These are phyloP conservation scores for Alternaria triticimaculans DNA, from an alignment of 2,329 filamentous ascomycete species.

Conservation along the genomic window DNA sequence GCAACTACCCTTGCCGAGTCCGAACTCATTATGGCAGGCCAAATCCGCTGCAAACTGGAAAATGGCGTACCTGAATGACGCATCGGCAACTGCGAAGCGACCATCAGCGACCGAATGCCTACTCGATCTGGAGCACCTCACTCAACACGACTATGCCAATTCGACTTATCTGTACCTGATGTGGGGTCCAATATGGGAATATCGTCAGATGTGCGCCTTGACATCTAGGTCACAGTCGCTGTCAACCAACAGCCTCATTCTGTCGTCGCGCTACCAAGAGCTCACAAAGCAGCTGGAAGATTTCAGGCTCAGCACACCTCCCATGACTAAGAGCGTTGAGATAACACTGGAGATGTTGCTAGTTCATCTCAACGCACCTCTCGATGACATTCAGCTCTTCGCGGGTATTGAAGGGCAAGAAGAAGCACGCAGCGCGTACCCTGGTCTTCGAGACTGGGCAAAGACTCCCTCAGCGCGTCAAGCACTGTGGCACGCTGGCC, in stretches of 20 bases:
- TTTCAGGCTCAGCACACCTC: constrained; percentile 55
- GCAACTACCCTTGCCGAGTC: constrained; percentile 68
- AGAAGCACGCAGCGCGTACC: constrained; percentile 66
- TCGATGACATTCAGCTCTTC: constrained; percentile 71
- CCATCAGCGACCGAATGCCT: constrained; percentile 41
- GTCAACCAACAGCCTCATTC: constrained; percentile 44
- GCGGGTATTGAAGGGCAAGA: constrained; percentile 72
- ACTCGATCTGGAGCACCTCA: constrained; percentile 31
- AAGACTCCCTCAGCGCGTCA: constrained; percentile 62
- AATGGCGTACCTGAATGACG: constrained; percentile 58
- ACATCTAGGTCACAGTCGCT: constrained; percentile 52
- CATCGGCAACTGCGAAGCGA: constrained; percentile 16
- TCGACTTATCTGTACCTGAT: constrained; percentile 70
- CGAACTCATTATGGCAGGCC: constrained; percentile 70
- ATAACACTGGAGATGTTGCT: constrained; percentile 60
- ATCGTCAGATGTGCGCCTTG: constrained; percentile 65
- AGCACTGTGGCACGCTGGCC: constrained; percentile 72
- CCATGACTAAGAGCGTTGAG: constrained; percentile 41
- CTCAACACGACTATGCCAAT: constrained; percentile 47
- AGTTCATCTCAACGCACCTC: constrained; percentile 69
- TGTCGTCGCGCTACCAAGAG: constrained; percentile 58
- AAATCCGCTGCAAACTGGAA: constrained; percentile 71
- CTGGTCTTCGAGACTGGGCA: constrained; percentile 65
- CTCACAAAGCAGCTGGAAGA: constrained; percentile 65
- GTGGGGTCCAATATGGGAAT: constrained; percentile 71